These are phyloP conservation scores for Aspergillus avenaceus DNA, from an alignment of 495 filamentous ascomycete genomes.

Conservation along the genomic window DNA sequence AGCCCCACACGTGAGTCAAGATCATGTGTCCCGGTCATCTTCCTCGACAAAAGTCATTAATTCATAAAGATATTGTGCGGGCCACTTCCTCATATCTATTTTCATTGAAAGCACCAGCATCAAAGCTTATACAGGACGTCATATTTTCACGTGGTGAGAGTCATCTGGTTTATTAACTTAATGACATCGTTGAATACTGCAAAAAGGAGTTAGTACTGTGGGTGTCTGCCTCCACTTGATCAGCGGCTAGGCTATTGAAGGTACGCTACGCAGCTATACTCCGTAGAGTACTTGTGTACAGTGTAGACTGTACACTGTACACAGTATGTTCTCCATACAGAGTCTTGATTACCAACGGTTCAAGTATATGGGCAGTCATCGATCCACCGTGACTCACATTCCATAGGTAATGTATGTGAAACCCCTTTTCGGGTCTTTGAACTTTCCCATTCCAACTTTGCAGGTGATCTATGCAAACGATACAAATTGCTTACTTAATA, in stretches of 20 bases:
- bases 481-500: slow-evolving; percentile 19
- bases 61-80: background rate
- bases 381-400: background rate
- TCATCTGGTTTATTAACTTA: background rate
- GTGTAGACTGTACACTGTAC: no score
- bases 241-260: slow-evolving; percentile 12
- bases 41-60: background rate
- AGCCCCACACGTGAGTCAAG: slow-evolving; percentile 23
- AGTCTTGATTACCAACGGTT: background rate
- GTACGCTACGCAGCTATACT: no score
- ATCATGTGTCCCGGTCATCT: slow-evolving; percentile 7
- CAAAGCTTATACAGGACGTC: background rate
- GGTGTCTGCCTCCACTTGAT: slow-evolving; percentile 18
- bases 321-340: background rate
- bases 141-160: background rate
- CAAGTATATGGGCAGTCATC: background rate
- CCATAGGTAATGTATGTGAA: no score
- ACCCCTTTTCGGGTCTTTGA: no score
- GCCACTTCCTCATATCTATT: background rate
- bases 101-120: background rate
- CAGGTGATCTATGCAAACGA: slow-evolving; percentile 4
- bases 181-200: background rate
- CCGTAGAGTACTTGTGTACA: no score
- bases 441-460: no score
- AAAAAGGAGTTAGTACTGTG: background rate